Base-by-base conservation (phyloP, 1,139 yeast genomes). In the Kodamaea sp. region DNA sequence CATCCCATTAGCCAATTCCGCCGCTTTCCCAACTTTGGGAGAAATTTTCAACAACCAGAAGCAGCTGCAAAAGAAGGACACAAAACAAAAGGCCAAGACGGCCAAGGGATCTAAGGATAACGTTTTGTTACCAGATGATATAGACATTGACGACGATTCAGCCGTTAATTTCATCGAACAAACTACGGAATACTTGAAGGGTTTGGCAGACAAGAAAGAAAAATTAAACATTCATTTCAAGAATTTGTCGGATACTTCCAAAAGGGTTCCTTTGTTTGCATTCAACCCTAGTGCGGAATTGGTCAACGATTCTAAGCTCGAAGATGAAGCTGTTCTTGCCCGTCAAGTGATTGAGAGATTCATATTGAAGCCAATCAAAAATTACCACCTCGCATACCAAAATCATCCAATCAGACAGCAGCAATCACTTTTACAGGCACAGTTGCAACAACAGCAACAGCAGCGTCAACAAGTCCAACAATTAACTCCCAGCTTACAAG, bases 1-100 rank as follows among this genome's bases (percentile, higher is more conserved):
- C 31, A 60, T 63, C 26, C 60, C 67, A 10, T 56, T 73, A 45
- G 66, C 77, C 4, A 76, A 78, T 46, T 59, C 78, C 5, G 73
- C 82, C 2, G 80, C 87, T 4, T 81, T 83, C 70, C 92, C 92
- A 24, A 77, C 90, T 0, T 66, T 83, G 44, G 83, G 83, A 5
- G 90, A 83, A 53, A 74, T 82, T 2, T 63, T 76, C 36, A 65
- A 69, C 37, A 66, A 75, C 31, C 68, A 63, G 39, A 64, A 66
- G 42, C 61, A 55, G 31, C 63, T 55, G 34, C 51, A 50, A 23
- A 58, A 57, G 51, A 64, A 57, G 42, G 63, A 57, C 28, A 33
- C 45, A 24, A 61, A 65, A 38, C 57, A 49, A 36, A 63, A 61
- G 47, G 43, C 51, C 30, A 61, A 60, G 39, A 25, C 52, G 7